Evolutionary conservation across 2,329 filamentous ascomycete genomes (phyloP).

Genomic region (Curvularia eragrostidis): DNA sequence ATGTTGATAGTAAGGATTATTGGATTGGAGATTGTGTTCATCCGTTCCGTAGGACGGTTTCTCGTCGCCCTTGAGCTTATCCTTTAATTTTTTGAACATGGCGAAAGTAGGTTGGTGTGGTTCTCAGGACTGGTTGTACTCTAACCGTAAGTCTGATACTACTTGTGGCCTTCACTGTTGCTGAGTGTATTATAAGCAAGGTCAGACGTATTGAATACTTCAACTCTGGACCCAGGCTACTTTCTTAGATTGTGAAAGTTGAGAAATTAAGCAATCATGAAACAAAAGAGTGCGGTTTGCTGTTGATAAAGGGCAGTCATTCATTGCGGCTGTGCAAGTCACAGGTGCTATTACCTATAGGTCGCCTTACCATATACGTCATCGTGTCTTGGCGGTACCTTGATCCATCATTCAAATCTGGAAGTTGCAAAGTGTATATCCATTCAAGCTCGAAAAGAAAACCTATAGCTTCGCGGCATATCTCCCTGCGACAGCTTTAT

Average conservation of each 20-base stretch:
- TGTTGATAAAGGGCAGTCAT: conserved; percentile 9
- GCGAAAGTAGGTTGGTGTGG: conserved; percentile 1
- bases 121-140: background rate
- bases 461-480: conserved; percentile 9
- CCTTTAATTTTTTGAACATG: conserved; percentile 49
- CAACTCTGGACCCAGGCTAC: no score
- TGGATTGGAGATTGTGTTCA: conserved; percentile 34
- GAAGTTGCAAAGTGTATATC: background rate
- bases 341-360: conserved; percentile 1
- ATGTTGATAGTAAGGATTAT: conserved; percentile 35
- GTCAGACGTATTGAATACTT: background rate
- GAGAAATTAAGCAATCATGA: background rate
- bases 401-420: background rate
- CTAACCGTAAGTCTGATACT: background rate
- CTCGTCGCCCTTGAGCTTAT: conserved; percentile 42
- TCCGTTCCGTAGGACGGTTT: conserved; percentile 24
- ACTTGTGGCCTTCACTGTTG: background rate
- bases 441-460: background rate
- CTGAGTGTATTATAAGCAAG: background rate
- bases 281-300: conserved; percentile 5
- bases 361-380: conserved; percentile 13
- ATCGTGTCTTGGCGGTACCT: conserved; percentile 17
- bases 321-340: conserved; percentile 15
- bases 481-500: background rate
- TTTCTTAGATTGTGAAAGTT: background rate